Conservation (phyloP, 2,329 filamentous ascomycete genomes). For the Teratosphaeria gauchensis region DNA sequence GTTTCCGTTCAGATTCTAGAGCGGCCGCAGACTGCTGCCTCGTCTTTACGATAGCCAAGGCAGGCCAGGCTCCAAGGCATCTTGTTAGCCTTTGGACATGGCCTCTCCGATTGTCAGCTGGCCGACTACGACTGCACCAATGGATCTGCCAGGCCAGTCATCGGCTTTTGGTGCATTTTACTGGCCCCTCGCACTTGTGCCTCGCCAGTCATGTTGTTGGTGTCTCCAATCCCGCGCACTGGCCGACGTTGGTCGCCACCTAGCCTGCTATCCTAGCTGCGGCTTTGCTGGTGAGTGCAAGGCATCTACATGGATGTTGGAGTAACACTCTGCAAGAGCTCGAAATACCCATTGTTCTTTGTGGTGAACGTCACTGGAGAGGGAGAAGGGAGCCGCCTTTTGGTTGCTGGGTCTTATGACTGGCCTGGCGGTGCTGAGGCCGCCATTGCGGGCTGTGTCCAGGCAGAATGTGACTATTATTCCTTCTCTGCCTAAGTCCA, state of each 20-base stretch:
- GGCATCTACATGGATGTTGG: background rate
- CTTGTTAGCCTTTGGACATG: background rate
- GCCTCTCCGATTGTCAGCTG: background rate
- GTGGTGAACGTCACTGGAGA: background rate
- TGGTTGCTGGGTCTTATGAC: background rate
- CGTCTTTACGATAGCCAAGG: background rate
- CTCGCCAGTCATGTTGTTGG: background rate
- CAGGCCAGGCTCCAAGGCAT: background rate
- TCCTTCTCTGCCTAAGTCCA: background rate
- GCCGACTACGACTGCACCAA: background rate
- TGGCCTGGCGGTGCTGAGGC: background rate
- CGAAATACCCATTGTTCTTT: background rate
- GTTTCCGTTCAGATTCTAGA: background rate
- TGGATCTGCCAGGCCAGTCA: background rate
- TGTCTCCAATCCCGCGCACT: background rate
- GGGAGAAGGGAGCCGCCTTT: background rate
- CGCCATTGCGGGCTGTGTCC: background rate
- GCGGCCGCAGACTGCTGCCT: background rate
- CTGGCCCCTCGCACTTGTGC: background rate
- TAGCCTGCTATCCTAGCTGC: background rate
- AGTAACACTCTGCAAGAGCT: background rate
- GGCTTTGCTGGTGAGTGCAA: background rate
- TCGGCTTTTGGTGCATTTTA: background rate
- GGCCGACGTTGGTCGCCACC: background rate
- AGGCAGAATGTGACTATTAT: background rate